These are phyloP conservation scores for Chaetomium sp. DNA, from an alignment of 2,329 filamentous ascomycete species.

Conservation along the genomic window DNA sequence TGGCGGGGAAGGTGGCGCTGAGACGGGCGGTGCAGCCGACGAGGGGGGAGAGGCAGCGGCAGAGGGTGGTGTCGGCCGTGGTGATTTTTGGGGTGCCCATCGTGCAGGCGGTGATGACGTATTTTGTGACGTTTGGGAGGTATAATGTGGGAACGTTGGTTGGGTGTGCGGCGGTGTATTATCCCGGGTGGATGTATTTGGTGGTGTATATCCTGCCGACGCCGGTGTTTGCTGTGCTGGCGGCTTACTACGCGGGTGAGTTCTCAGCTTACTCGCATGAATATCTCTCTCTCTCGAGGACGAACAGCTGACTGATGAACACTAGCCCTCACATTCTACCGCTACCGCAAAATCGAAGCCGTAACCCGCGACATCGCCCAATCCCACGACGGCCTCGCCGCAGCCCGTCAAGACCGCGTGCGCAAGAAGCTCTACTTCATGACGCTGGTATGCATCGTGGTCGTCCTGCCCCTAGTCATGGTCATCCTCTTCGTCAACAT, in stretches of 20 bases:
- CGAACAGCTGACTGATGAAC: neutral
- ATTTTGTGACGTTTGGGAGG: constrained; percentile 41
- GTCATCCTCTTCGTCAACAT: constrained; percentile 39
- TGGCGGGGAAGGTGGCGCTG: constrained; percentile 44
- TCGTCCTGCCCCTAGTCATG: constrained; percentile 45
- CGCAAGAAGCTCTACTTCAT: constrained; percentile 50
- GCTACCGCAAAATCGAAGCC: constrained; percentile 42
- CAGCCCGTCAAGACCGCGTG: constrained; percentile 40
- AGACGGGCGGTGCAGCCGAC: constrained; percentile 36
- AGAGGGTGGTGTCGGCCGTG: constrained; percentile 42
- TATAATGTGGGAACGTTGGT: constrained; percentile 44
- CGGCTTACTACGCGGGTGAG: constrained; percentile 45
- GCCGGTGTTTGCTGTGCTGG: constrained; percentile 37
- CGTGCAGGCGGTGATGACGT: constrained; percentile 43
- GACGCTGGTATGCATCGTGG: constrained; percentile 44
- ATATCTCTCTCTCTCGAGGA: too few species aligned
- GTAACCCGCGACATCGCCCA: constrained; percentile 34
- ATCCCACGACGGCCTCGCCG: constrained; percentile 33
- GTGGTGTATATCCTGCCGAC: constrained; percentile 44
- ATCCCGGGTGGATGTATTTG: constrained; percentile 42
- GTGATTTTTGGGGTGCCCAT: constrained; percentile 50
- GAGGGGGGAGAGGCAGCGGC: constrained; percentile 35
- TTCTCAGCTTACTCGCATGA: too few species aligned
- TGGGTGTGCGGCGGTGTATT: constrained; percentile 42
- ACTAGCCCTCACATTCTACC: constrained; percentile 40